A percentile compares a stretch with the other conserved stretches of the same genome.
phyloP scores from a whole-genome alignment of 2,329 filamentous ascomycete genomes.

The Scedosporium apiospermum region DNA sequence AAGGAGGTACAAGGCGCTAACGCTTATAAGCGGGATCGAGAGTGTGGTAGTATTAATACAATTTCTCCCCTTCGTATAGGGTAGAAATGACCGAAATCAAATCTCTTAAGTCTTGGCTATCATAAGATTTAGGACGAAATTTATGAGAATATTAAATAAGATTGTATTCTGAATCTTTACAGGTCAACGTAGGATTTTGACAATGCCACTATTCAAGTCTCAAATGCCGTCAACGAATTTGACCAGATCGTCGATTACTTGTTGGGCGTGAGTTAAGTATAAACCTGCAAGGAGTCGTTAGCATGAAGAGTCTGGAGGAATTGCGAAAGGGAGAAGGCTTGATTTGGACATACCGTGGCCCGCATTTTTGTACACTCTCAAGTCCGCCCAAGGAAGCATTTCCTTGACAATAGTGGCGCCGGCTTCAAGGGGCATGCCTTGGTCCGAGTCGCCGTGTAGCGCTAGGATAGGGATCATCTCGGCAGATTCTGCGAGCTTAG shows the following conservation, averaged over 20 bases:
- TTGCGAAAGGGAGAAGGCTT: background rate
- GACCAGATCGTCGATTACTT: background rate
- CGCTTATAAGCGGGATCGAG: too few species aligned
- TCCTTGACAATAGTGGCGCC: constrained; percentile 1
- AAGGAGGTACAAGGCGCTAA: too few species aligned
- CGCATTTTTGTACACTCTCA: background rate
- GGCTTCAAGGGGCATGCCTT: constrained; percentile 1
- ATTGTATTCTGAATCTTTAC: too few species aligned
- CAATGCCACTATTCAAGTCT: too few species aligned
- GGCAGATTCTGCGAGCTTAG: background rate
- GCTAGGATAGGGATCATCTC: background rate
- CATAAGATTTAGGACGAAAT: too few species aligned
- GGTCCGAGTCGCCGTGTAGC: background rate
- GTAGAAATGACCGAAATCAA: too few species aligned
- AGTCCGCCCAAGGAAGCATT: constrained; percentile 1
- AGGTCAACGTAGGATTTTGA: too few species aligned
- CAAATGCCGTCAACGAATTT: background rate
- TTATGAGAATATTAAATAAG: too few species aligned
- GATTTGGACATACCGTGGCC: background rate
- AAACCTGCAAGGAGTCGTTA: background rate
- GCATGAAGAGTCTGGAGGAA: background rate
- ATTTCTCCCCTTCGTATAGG: too few species aligned
- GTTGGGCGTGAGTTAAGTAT: background rate
- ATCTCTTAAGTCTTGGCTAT: too few species aligned
- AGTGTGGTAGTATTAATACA: too few species aligned